A percentile compares a stretch with the other conserved stretches of the same genome.
phyloP scores from a whole-genome alignment of 164 flowering plant genomes.

The Magnolia changhungtana region DNA sequence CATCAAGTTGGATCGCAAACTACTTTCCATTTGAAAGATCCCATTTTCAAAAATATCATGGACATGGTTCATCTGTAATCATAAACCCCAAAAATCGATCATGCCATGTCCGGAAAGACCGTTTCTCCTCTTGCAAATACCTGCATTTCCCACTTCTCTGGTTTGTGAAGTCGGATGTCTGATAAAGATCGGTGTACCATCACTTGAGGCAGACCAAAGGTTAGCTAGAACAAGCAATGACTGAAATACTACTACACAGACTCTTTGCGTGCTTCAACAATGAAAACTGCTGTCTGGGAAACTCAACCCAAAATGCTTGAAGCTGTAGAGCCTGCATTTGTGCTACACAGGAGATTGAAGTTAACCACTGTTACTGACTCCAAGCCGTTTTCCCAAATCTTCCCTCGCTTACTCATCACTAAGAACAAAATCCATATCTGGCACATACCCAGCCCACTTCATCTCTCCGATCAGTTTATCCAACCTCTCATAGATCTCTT shows the following conservation, averaged over 20 bases:
- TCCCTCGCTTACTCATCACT: slow-evolving; percentile 8
- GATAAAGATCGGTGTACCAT: neutral
- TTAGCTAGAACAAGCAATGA: neutral
- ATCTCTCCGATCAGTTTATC: slow-evolving; percentile 49
- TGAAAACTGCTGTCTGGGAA: too few relatives aligned
- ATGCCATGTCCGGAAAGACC: neutral
- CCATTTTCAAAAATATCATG: neutral
- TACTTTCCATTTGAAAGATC: too few relatives aligned
- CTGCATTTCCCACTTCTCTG: neutral
- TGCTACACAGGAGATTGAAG: neutral
- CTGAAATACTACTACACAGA: neutral
- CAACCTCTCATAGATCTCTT: slow-evolving; percentile 53
- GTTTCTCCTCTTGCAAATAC: neutral
- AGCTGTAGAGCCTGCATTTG: neutral
- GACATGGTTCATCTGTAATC: neutral
- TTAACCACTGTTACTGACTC: neutral
- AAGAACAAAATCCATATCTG: slow-evolving; percentile 22
- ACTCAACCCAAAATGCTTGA: too few relatives aligned
- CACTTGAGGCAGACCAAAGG: neutral
- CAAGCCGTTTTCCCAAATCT: neutral
- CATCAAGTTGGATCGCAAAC: too few relatives aligned
- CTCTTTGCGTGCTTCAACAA: neutral
- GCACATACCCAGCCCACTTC: slow-evolving; percentile 34
- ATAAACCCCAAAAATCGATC: neutral
- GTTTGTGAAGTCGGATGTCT: neutral